phyloP scores from a whole-genome alignment of 169 alveolate species.

The Plasmodium adleri region DNA sequence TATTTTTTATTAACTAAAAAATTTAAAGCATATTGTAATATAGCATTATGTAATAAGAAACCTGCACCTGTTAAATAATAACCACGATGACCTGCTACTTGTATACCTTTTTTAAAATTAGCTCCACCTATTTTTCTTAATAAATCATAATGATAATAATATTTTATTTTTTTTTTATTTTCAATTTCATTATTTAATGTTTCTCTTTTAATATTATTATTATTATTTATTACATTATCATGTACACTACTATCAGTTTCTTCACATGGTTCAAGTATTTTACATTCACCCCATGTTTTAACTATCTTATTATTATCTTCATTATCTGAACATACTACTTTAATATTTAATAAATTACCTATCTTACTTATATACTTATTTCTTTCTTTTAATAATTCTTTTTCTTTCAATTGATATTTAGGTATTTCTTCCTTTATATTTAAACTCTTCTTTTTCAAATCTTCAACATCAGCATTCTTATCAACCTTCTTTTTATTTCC shows the following conservation, averaged over 20 bases:
- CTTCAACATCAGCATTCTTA: conserved; percentile 79
- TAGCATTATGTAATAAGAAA: conserved; percentile 96
- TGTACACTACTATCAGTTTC: conserved; percentile 69
- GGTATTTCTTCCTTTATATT: conserved; percentile 82
- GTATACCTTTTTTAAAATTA: conserved; percentile 94
- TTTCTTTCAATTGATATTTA: conserved; percentile 79
- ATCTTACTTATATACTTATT: conserved; percentile 83
- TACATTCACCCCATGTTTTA: conserved; percentile 94
- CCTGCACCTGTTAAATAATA: conserved; percentile 97
- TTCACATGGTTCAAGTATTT: conserved; percentile 75
- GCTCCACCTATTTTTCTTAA: conserved; percentile 92
- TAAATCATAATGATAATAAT: conserved; percentile 93
- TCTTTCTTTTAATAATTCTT: conserved; percentile 81
- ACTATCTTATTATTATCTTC: conserved; percentile 95
- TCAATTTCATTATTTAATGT: not conserved
- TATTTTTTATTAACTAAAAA: conserved; percentile 95
- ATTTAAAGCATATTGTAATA: conserved; percentile 93
- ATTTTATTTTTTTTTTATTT: conserved; percentile 13
- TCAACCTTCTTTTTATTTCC: conserved; percentile 78
- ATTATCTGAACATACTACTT: conserved; percentile 93
- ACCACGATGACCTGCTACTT: conserved; percentile 99
- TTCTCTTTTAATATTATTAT: conserved; percentile 20
- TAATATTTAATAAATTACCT: conserved; percentile 94
- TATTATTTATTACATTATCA: not conserved
- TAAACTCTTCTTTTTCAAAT: conserved; percentile 82